phyloP scores from a whole-genome alignment of 176 grass and related monocot genomes.

The Lolium perenne region DNA sequence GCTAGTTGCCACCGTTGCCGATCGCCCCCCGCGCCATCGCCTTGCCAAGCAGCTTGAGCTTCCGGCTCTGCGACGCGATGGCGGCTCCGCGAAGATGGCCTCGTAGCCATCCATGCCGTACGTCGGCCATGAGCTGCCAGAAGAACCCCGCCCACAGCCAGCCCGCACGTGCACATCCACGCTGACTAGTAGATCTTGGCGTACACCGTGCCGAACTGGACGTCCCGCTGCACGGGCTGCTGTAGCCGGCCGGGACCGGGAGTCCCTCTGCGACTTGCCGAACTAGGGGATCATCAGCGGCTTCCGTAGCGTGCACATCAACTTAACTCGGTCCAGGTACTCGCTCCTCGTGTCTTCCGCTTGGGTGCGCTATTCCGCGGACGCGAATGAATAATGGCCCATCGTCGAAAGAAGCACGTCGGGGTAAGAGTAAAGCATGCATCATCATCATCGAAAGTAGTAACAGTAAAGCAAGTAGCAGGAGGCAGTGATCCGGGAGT shows the following conservation, averaged over 20 bases:
- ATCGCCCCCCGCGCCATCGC: constrained; percentile 27
- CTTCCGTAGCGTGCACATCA: constrained; percentile 51
- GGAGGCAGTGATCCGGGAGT: no score
- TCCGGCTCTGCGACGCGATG: constrained; percentile 60
- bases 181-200: constrained; percentile 80
- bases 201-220: constrained; percentile 65
- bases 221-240: constrained; percentile 58
- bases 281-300: constrained; percentile 87
- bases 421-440: no score
- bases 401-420: no score
- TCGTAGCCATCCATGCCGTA: constrained; percentile 91
- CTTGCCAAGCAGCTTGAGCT: constrained; percentile 57
- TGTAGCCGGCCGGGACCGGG: constrained; percentile 56
- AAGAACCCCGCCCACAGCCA: constrained; percentile 68
- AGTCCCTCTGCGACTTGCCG: constrained; percentile 74
- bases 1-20: constrained; percentile 7
- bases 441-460: no score
- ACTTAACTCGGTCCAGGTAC: no score
- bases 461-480: no score
- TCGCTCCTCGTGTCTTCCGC: no score
- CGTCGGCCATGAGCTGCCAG: constrained; percentile 80
- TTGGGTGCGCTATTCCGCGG: no score
- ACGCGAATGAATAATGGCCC: no score
- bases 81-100: constrained; percentile 62
- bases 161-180: constrained; percentile 35